Base-by-base conservation (phyloP, 2,329 filamentous ascomycete species). In the Pezicula rhizophila region DNA sequence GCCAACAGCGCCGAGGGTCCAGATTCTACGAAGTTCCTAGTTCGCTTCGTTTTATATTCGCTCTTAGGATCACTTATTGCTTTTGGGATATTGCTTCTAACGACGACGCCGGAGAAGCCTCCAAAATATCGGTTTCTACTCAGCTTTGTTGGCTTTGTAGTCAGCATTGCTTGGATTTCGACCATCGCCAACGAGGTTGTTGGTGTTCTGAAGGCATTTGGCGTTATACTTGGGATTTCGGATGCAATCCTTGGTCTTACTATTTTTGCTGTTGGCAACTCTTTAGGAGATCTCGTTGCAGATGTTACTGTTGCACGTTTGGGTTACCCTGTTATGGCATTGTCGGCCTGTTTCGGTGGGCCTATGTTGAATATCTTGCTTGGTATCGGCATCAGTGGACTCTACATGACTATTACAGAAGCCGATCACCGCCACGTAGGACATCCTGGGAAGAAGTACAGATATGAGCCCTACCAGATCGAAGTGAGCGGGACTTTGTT, bases 301-400 rank as follows among this genome's bases (percentile, higher is more conserved):
- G 87, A 99, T 64, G 87, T 97, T 47, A 99, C 93, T 0, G 87
- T 99, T 34, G 93, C 93, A 4, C 82, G 89, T 31, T 80, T 99
- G 2, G 93, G 93, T 2, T 96, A 91, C 67, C 93, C 93, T 0
- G 90, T 99, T 54, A 99, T 99, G 93, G 93, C 93, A 35, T 62
- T 85, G 37, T 91, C 88, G 31, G 93, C 93, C 4, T 99, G 93
- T 65, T 96, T 99, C 65, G 93, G 93, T n/a, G 95, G 93, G 0
- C 93, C 93, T 0, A 92, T 99, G 89, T 79, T 99, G 37, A 99
- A 99, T 60, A 99, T 99, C 54, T 72, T 99, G 0, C 79, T 99
- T 4, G 93, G 93, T 0, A 91, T 99, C 46, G 93, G 93, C n/a
- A 74, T 97, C 4, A 87, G 87, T 23, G 93, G 93, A 14, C 78